Percentiles rank a stretch among this genome's conserved stretches.
Evolutionary conservation across 1,139 yeast genomes (phyloP).

Genomic region (Scheffersomyces cryptocercus): DNA sequence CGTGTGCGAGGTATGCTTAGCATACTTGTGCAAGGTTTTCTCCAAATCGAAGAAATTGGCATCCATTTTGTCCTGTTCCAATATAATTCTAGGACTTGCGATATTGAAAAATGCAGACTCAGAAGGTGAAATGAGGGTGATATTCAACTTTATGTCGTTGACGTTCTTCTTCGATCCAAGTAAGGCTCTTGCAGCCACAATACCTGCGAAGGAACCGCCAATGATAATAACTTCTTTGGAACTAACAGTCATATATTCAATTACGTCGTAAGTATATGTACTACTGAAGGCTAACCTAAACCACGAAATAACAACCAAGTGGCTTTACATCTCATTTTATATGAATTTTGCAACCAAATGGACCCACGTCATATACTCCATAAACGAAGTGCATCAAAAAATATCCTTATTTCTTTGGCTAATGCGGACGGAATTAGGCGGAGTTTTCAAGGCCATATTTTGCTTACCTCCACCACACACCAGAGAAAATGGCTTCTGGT

Average conservation of each 20-base stretch:
- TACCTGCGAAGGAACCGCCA: slow-evolving; percentile 39
- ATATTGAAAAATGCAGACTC: slow-evolving; percentile 20
- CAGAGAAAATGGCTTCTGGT: too few species aligned
- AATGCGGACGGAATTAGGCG: too few species aligned
- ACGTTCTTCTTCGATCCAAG: slow-evolving; percentile 4
- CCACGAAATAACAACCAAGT: too few species aligned
- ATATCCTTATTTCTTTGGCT: too few species aligned
- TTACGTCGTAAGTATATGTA: too few species aligned
- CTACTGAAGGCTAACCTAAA: too few species aligned
- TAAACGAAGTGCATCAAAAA: too few species aligned
- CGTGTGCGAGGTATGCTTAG: slow-evolving; percentile 13
- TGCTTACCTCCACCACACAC: too few species aligned
- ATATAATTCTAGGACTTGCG: slow-evolving; percentile 33
- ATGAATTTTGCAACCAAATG: too few species aligned
- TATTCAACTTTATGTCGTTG: slow-evolving; percentile 6
- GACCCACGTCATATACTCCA: too few species aligned
- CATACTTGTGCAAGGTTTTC: slow-evolving; percentile 14
- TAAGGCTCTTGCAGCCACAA: slow-evolving; percentile 23
- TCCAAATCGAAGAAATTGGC: slow-evolving; percentile 20
- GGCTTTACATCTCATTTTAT: too few species aligned
- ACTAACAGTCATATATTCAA: neutral
- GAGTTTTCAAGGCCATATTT: too few species aligned
- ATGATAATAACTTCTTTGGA: slow-evolving; percentile 24
- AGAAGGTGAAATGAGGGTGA: slow-evolving; percentile 18
- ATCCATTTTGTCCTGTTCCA: slow-evolving; percentile 22